Evolutionary conservation across 352 stramenopile species (phyloP), one percentile per base, ranked within the genome.

Genomic region (Thalassiosira hispida): DNA sequence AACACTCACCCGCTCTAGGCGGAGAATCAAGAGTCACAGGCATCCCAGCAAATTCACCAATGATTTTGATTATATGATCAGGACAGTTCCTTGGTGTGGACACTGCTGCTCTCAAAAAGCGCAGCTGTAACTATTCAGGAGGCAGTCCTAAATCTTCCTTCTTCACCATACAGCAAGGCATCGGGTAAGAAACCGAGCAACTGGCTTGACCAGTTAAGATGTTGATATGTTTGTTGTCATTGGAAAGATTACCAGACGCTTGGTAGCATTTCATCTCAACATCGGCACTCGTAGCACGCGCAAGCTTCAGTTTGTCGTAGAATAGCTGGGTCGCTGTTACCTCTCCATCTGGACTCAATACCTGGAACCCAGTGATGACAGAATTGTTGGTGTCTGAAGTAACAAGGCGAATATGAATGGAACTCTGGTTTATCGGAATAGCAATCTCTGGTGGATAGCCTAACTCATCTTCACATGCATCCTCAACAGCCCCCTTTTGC

Each of bases 141-240:
- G n/a, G 51, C 12, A 6, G 5, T n/a, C 22, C 51, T 11, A 40
- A 20, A 11, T 40, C 7, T 7, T 25, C 38, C 6, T 16, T 60
- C 11, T 2, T 20, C 2, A 35, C 22, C 11, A 60, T 25, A 40
- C 51, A 60, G 27, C 51, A 60, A 22, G 51, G 51, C 22, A 35
- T 40, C 2, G 51, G 25, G 20, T 40, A 60, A 16, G 2, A 3
- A 4, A 60, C 51, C 7, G 22, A 60, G 20, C 25, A 40, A 40
- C 9, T 22, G 20, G 2, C 2, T 38, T 60, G 51, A 20, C 51
- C 51, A 22, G 51, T 60, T 4, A 60, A 31, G 6, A 60, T 60
- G 25, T 40, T 35, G 20, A 60, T 31, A 18, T 60, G 51, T 16
- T 60, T 60, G 11, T 31, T 31, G 27, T 60, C 51, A 16, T 60